A percentile compares a stretch with the other conserved stretches of the same genome.
These are phyloP conservation scores for Mycocentrospora acerina DNA, from an alignment of 2,329 filamentous ascomycete genomes.

Conservation along the genomic window DNA sequence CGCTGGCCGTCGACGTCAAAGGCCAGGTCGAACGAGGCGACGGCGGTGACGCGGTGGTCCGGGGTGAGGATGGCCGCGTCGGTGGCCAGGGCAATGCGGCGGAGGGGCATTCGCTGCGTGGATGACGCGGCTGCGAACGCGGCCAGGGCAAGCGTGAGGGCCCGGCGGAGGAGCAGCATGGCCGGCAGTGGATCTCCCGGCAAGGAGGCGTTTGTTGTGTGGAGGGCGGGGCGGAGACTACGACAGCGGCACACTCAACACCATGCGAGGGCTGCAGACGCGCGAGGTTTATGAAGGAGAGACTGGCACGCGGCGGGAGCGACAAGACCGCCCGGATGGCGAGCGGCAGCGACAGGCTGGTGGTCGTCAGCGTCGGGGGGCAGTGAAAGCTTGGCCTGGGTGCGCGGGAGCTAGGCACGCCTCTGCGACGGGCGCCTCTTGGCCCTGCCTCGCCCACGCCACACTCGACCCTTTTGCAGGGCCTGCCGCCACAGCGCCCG, in stretches of 20 bases:
- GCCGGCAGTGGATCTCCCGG: too few relatives aligned
- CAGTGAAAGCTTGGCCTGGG: too few relatives aligned
- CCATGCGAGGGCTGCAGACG: constrained; percentile 26
- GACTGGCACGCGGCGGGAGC: too few relatives aligned
- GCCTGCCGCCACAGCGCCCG: too few relatives aligned
- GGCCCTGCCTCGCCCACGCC: too few relatives aligned
- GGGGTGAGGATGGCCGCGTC: constrained; percentile 76
- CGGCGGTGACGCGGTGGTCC: constrained; percentile 74
- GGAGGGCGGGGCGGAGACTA: constrained; percentile 4
- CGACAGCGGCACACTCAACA: constrained; percentile 26
- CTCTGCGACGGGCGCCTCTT: too few relatives aligned
- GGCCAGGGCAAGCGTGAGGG: constrained; percentile 24
- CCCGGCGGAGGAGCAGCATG: constrained; percentile 32
- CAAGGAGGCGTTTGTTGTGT: constrained; percentile 6
- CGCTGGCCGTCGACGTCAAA: constrained; percentile 69
- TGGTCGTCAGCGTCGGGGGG: too few relatives aligned
- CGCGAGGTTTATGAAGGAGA: constrained; percentile 6
- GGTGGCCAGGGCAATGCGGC: constrained; percentile 70
- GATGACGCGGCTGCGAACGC: constrained; percentile 32
- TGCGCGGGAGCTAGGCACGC: too few relatives aligned
- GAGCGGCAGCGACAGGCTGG: neutral
- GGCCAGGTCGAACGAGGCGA: constrained; percentile 80
- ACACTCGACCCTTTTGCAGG: too few relatives aligned
- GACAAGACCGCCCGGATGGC: constrained; percentile 6
- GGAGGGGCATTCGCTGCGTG: constrained; percentile 68